Evolutionary conservation across 805 yeast genomes (phyloP).

Genomic region (Pichia exigua): DNA sequence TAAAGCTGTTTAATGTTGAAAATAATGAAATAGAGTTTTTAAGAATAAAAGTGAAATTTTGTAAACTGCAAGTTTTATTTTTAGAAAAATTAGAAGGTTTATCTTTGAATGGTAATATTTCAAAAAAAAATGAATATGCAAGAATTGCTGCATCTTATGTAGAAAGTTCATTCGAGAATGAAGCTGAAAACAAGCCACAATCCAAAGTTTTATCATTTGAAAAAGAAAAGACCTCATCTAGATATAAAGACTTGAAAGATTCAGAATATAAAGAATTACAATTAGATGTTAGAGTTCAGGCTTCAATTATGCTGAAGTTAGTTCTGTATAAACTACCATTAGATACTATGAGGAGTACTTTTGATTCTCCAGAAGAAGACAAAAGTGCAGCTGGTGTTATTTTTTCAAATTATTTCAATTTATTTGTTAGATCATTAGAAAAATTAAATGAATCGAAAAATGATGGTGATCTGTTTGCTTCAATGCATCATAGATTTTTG

Average conservation of each 20-base stretch:
- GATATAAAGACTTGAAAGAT: conserved; percentile 15
- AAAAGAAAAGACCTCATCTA: not conserved
- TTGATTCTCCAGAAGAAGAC: conserved; percentile 23
- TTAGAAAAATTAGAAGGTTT: conserved; percentile 22
- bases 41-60: conserved; percentile 25
- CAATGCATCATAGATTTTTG: conserved; percentile 44
- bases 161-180: conserved; percentile 25
- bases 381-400: conserved; percentile 36
- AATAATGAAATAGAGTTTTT: conserved; percentile 18
- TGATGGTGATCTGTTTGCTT: conserved; percentile 12
- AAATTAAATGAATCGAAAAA: conserved; percentile 27
- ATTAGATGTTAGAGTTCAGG: conserved; percentile 34
- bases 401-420: conserved; percentile 62
- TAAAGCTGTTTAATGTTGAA: conserved; percentile 19
- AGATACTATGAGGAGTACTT: conserved; percentile 48
- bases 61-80: conserved; percentile 25
- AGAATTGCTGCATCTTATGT: conserved; percentile 28
- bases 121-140: conserved; percentile 27
- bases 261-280: conserved; percentile 24
- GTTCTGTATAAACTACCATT: conserved; percentile 49
- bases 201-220: conserved; percentile 3
- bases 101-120: conserved; percentile 24
- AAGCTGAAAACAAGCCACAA: not conserved
- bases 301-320: conserved; percentile 49
- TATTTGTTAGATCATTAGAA: conserved; percentile 48